These are phyloP conservation scores for Zopfia rhizophila DNA, from an alignment of 2,329 filamentous ascomycete species.

Conservation along the genomic window DNA sequence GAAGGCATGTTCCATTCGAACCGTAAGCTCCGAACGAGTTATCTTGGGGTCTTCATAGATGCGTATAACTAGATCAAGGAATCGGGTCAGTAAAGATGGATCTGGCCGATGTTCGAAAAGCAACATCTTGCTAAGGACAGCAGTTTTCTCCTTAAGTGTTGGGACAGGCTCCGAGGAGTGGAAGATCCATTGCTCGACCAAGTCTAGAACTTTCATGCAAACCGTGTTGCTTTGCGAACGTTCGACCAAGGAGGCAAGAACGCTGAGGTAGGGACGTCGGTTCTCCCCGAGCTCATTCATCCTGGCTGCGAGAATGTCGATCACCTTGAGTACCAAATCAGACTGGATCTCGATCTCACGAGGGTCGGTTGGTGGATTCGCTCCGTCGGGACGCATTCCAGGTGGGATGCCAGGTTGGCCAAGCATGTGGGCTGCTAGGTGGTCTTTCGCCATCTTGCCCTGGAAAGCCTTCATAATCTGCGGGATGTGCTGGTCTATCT, in stretches of 20 bases:
- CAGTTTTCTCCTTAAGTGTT: slow-evolving; percentile 98
- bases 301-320: slow-evolving; percentile 88
- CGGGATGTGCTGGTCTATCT: slow-evolving; percentile 89
- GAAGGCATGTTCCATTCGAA: slow-evolving; percentile 98
- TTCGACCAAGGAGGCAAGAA: slow-evolving; percentile 93
- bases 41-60: slow-evolving; percentile 99
- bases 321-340: slow-evolving; percentile 90
- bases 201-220: slow-evolving; percentile 90
- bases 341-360: slow-evolving; percentile 91
- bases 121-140: slow-evolving; percentile 98
- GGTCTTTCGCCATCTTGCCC: slow-evolving; percentile 89
- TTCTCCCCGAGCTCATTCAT: slow-evolving; percentile 95
- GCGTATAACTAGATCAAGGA: slow-evolving; percentile 93
- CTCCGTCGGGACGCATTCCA: slow-evolving; percentile 63
- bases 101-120: slow-evolving; percentile 89
- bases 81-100: slow-evolving; percentile 86
- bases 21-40: slow-evolving; percentile 91
- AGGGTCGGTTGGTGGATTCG: slow-evolving; percentile 71
- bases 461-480: slow-evolving; percentile 94
- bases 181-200: slow-evolving; percentile 98
- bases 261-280: slow-evolving; percentile 91
- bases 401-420: slow-evolving; percentile 42
- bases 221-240: slow-evolving; percentile 88
- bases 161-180: slow-evolving; percentile 94
- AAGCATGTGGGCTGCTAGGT: slow-evolving; percentile 72